These are phyloP conservation scores for Chlorella sp. DNA, from an alignment of 139 green algal genomes.

Conservation along the genomic window DNA sequence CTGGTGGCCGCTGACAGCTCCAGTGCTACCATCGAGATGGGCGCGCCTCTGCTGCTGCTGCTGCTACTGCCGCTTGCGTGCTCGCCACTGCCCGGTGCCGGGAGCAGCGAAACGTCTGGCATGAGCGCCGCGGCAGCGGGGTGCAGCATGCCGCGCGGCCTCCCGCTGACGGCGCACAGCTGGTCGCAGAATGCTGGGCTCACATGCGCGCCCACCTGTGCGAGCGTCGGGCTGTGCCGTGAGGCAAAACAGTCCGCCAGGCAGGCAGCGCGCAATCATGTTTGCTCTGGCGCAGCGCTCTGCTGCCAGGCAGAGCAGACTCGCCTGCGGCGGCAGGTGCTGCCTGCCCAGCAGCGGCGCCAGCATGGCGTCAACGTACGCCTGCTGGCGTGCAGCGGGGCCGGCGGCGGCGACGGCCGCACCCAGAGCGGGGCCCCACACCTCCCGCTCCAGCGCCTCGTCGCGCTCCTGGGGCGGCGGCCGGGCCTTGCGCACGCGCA, in stretches of 20 bases:
- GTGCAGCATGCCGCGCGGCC: not conserved
- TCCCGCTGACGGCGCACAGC: not conserved
- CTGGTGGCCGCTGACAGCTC: too few species aligned
- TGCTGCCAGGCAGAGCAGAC: not conserved
- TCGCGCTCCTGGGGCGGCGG: not conserved
- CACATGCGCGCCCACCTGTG: too few species aligned
- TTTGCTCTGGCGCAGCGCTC: too few species aligned
- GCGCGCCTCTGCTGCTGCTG: not conserved
- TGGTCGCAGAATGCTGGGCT: not conserved
- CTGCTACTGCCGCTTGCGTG: too few species aligned
- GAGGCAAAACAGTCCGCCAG: too few species aligned
- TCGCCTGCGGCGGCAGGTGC: not conserved
- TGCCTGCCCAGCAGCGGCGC: slow-evolving; percentile 6
- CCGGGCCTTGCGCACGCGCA: slow-evolving; percentile 30
- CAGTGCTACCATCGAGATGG: not conserved
- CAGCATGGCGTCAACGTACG: slow-evolving; percentile 6
- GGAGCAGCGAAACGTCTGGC: slow-evolving; percentile 33
- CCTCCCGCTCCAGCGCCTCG: slow-evolving; percentile 11
- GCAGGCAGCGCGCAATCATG: too few species aligned
- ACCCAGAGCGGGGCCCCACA: slow-evolving; percentile 27
- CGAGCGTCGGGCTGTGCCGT: too few species aligned
- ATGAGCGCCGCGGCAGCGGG: slow-evolving; percentile 13
- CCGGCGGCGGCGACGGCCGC: not conserved
- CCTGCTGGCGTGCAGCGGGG: not conserved
- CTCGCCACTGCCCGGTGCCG: not conserved